Base-by-base conservation (phyloP, 2,329 filamentous ascomycete species). In the Ustilaginoidea virens region DNA sequence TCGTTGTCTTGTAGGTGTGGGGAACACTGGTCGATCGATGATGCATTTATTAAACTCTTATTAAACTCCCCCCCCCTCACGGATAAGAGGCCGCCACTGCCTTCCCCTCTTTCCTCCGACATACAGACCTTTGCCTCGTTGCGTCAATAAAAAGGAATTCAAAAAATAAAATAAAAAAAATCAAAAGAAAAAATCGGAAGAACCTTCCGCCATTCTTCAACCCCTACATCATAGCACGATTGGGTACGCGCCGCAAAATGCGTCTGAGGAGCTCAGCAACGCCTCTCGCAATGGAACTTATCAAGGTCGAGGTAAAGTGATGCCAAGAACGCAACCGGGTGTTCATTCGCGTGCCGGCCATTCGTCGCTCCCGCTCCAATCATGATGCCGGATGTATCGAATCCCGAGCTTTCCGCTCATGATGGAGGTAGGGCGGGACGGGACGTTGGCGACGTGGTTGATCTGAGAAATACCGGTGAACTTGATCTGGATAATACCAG, bases 401-500 rank as follows among this genome's bases (percentile, higher is more conserved):
- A 15, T 25, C 14, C 7, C 13, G 17, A 25, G 14, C 11, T 17
- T 25, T 25, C 20, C 14, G n/a, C n/a, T n/a, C n/a, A n/a, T n/a
- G n/a, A n/a, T n/a, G n/a, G n/a, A n/a, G n/a, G n/a, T n/a, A n/a
- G n/a, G n/a, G n/a, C n/a, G n/a, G n/a, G n/a, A n/a, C n/a, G n/a
- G 31, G 18, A 9, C 8, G 9, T 17, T 28, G 32, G 21, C 33
- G 37, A 42, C 39, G 42, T 44, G 42, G 41, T 45, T 46, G 51
- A 49, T 75, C 73, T 79, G 73, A 79, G 74, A 80, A 68, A 78
- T 75, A 80, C 74, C 74, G 74, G 61, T 60, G 66, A 80, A 82
- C 76, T 81, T 81, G 76, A 80, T 79, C 74, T 79, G 74, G 72
- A 74, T 76, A 80, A 80, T 80, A 66, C 74, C 74, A 80, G 77